These are phyloP conservation scores for Eleusine coracana DNA, from an alignment of 176 grass and related monocot species.

Conservation along the genomic window DNA sequence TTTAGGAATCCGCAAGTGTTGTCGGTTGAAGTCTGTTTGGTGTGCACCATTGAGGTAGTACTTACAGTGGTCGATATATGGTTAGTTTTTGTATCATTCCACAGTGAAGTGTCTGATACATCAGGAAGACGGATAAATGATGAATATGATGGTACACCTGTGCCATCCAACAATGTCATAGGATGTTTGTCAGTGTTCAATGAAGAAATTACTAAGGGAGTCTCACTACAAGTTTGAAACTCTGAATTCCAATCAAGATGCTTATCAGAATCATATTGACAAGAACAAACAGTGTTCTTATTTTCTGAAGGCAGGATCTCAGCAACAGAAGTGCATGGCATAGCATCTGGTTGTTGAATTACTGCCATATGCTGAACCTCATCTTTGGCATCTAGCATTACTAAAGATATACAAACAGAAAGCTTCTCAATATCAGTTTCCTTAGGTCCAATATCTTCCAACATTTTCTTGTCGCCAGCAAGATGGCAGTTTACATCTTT, in stretches of 20 bases:
- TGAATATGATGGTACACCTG: slow-evolving; percentile 31
- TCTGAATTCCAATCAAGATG: slow-evolving; percentile 51
- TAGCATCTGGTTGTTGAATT: slow-evolving; percentile 35
- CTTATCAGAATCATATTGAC: slow-evolving; percentile 45
- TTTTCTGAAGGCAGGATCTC: slow-evolving; percentile 38
- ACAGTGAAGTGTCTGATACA: slow-evolving; percentile 34
- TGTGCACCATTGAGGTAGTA: slow-evolving; percentile 43
- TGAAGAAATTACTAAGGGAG: slow-evolving; percentile 32
- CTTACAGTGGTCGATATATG: slow-evolving; percentile 10
- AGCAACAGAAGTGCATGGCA: slow-evolving; percentile 15
- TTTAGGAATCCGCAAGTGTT: slow-evolving; percentile 39
- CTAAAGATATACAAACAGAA: slow-evolving; percentile 51
- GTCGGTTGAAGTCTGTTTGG: slow-evolving; percentile 21
- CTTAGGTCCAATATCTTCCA: slow-evolving; percentile 36
- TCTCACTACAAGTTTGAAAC: slow-evolving; percentile 30
- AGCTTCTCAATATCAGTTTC: slow-evolving; percentile 43
- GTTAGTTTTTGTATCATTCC: slow-evolving; percentile 40
- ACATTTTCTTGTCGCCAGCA: slow-evolving; percentile 25
- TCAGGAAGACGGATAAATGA: slow-evolving; percentile 32
- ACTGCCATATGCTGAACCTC: slow-evolving; percentile 27
- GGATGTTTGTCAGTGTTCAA: slow-evolving; percentile 22
- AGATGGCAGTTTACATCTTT: slow-evolving; percentile 26
- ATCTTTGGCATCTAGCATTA: slow-evolving; percentile 54
- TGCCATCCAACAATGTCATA: slow-evolving; percentile 32
- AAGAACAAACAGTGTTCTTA: slow-evolving; percentile 31